Evolutionary conservation across 148 eudicot species (phyloP).

Genomic region (Beta vulgaris): DNA sequence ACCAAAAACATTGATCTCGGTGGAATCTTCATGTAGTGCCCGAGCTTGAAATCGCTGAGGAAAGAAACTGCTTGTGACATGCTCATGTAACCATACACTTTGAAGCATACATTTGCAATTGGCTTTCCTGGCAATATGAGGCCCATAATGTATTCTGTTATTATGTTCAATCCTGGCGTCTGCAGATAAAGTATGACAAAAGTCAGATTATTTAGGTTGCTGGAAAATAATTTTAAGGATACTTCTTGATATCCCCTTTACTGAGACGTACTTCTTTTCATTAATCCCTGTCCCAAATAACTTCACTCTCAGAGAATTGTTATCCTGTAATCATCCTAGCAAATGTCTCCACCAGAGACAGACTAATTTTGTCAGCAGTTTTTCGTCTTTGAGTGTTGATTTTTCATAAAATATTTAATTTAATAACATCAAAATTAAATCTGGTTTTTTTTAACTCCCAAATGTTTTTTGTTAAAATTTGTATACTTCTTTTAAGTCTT

Average conservation of each 20-base stretch:
- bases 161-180: slow-evolving; percentile 96
- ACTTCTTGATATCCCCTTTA: not conserved
- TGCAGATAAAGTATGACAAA: slow-evolving; percentile 40
- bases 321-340: too few species aligned
- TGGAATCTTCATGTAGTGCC: slow-evolving; percentile 99
- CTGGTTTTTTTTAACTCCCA: too few species aligned
- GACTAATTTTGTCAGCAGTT: not conserved
- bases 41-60: slow-evolving; percentile 95
- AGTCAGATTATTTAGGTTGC: not conserved
- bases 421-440: not conserved
- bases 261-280: not conserved
- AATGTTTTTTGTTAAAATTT: too few species aligned
- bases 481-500: too few species aligned
- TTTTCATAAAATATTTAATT: not conserved
- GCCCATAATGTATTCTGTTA: slow-evolving; percentile 94
- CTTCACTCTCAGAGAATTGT: not conserved
- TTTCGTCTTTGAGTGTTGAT: not conserved
- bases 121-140: slow-evolving; percentile 90
- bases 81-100: slow-evolving; percentile 92
- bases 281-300: too few species aligned
- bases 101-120: slow-evolving; percentile 97
- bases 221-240: not conserved
- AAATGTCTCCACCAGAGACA: too few species aligned
- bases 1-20: slow-evolving; percentile 98
- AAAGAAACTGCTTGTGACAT: slow-evolving; percentile 98